Evolutionary conservation across 2,329 filamentous ascomycete genomes (phyloP).

Genomic region (Xylariaceae sp.): DNA sequence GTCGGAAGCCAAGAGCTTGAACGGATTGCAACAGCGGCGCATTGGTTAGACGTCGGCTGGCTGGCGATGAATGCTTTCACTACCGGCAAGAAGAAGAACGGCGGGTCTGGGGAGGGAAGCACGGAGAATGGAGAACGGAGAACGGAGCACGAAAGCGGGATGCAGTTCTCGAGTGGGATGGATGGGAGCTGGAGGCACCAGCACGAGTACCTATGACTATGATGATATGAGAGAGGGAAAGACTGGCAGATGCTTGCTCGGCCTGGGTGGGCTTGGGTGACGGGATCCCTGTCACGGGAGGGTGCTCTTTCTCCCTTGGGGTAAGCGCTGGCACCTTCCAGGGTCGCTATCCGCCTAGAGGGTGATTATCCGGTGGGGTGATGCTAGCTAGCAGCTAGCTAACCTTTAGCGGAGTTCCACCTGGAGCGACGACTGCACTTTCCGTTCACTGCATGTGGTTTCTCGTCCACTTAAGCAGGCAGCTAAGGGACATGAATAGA

Average conservation of each 20-base stretch:
- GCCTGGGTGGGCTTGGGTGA: background rate
- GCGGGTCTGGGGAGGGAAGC: background rate
- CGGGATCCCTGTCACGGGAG: background rate
- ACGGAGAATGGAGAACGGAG: background rate
- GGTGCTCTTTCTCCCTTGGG: background rate
- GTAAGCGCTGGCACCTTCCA: background rate
- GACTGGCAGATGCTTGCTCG: background rate
- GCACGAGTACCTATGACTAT: background rate
- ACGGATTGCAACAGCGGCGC: conserved; percentile 18
- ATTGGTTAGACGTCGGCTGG: conserved; percentile 3
- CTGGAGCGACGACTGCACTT: background rate
- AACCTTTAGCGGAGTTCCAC: background rate
- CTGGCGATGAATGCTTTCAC: background rate
- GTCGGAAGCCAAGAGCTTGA: conserved; percentile 13
- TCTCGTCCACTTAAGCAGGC: background rate
- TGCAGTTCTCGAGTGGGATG: background rate
- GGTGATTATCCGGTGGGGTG: background rate
- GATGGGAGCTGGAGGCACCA: background rate
- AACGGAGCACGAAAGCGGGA: background rate
- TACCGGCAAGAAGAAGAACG: background rate
- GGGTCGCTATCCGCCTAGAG: background rate
- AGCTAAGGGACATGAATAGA: background rate
- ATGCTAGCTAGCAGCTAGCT: background rate
- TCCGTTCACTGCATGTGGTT: background rate
- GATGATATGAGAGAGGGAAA: background rate